Evolutionary conservation across 805 yeast species (phyloP).

Genomic region (Candida golubevii): DNA sequence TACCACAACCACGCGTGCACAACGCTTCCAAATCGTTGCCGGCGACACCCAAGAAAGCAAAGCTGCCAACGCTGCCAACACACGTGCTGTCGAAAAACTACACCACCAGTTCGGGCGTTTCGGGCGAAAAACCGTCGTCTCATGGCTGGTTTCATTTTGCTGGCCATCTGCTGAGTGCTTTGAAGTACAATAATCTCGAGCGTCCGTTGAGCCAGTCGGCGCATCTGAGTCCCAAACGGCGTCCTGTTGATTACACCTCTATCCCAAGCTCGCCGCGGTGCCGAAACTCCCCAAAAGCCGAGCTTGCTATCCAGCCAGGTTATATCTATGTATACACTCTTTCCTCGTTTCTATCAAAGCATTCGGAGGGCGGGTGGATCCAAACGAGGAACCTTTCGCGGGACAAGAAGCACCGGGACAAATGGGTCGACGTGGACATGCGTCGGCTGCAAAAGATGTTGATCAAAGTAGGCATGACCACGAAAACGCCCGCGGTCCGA

Average conservation of each 20-base stretch:
- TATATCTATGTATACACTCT: constrained; percentile 50
- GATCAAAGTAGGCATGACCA: constrained; percentile 53
- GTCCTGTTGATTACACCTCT: constrained; percentile 2
- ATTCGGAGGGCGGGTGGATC: constrained; percentile 32
- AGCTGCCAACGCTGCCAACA: background rate
- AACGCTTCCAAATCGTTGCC: background rate
- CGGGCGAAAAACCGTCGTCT: background rate
- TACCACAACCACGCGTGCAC: background rate
- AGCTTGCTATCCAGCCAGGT: constrained; percentile 26
- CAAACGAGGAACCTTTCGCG: constrained; percentile 28
- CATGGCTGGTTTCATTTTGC: background rate
- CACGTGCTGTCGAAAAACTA: constrained; percentile 4
- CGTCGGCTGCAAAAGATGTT: constrained; percentile 35
- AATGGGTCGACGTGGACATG: constrained; percentile 34
- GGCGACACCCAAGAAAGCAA: constrained; percentile 1
- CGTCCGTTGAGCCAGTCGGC: constrained; percentile 2
- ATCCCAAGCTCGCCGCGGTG: constrained; percentile 6
- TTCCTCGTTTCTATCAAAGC: constrained; percentile 31
- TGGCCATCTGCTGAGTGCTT: background rate
- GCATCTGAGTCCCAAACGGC: background rate
- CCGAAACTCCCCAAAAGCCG: constrained; percentile 6
- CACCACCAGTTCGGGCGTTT: constrained; percentile 1
- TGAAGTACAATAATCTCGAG: constrained; percentile 6
- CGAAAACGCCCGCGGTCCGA: constrained; percentile 39
- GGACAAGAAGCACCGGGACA: constrained; percentile 15